Conservation (phyloP, 805 yeast genomes). For the Monosporozyma servazzii region DNA sequence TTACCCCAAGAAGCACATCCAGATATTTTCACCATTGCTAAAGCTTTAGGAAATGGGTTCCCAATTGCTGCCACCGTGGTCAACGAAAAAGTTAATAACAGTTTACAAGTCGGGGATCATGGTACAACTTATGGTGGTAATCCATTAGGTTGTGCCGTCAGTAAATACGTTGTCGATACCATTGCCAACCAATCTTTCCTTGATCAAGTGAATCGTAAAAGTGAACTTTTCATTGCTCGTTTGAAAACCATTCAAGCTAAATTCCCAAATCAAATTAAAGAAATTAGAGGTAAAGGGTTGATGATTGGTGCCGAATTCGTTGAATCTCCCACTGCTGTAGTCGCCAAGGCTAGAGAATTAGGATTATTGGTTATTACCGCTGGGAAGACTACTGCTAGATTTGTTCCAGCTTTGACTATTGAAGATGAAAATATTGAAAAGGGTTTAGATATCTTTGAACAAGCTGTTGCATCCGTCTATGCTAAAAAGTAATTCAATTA, state of each 20-base stretch:
- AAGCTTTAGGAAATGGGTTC: slow-evolving; percentile 93
- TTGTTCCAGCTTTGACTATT: slow-evolving; percentile 88
- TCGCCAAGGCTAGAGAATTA: slow-evolving; percentile 59
- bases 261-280: slow-evolving; percentile 53
- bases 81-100: slow-evolving; percentile 64
- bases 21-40: slow-evolving; percentile 88
- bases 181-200: slow-evolving; percentile 56
- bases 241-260: slow-evolving; percentile 42
- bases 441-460: slow-evolving; percentile 64
- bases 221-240: slow-evolving; percentile 45
- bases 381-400: slow-evolving; percentile 81
- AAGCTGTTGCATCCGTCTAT: slow-evolving; percentile 21
- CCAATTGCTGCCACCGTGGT: slow-evolving; percentile 94
- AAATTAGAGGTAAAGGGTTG: slow-evolving; percentile 82
- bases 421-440: slow-evolving; percentile 55
- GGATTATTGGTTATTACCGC: slow-evolving; percentile 86
- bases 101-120: slow-evolving; percentile 82
- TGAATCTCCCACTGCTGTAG: slow-evolving; percentile 52
- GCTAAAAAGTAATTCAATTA: slow-evolving; percentile 4
- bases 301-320: slow-evolving; percentile 74
- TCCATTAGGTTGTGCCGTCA: slow-evolving; percentile 82
- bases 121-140: slow-evolving; percentile 98
- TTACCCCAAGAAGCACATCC: slow-evolving; percentile 81
- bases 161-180: slow-evolving; percentile 61
- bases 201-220: slow-evolving; percentile 48